phyloP scores from a whole-genome alignment of 345 rosid species.

The Arabidopsis thaliana region TAIR10.1 NC_003070.9:22191001-22191500 shows the following conservation, averaged over 20 bases:
- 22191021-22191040: constrained; percentile 95
- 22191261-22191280: constrained; percentile 49
- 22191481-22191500: constrained; percentile 25
- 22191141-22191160: constrained; percentile 56
- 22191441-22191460: neutral
- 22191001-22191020: constrained; percentile 96
- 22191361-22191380: constrained; percentile 63
- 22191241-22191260: constrained; percentile 65
- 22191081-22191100: constrained; percentile 23
- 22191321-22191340: constrained; percentile 82
- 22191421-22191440: neutral
- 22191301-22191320: constrained; percentile 91
- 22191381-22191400: constrained; percentile 69
- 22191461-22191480: constrained; percentile 28
- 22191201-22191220: constrained; percentile 76
- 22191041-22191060: constrained; percentile 65
- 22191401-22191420: neutral
- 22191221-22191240: constrained; percentile 77
- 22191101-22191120: neutral
- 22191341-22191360: constrained; percentile 46
- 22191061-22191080: constrained; percentile 53
- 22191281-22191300: constrained; percentile 61
- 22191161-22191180: constrained; percentile 63
- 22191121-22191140: constrained; percentile 29
- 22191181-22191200: constrained; percentile 98